Evolutionary conservation across 768 basidiomycete species (phyloP), one percentile per base, ranked within the genome.

Genomic region (Agaricus subrufescens): DNA sequence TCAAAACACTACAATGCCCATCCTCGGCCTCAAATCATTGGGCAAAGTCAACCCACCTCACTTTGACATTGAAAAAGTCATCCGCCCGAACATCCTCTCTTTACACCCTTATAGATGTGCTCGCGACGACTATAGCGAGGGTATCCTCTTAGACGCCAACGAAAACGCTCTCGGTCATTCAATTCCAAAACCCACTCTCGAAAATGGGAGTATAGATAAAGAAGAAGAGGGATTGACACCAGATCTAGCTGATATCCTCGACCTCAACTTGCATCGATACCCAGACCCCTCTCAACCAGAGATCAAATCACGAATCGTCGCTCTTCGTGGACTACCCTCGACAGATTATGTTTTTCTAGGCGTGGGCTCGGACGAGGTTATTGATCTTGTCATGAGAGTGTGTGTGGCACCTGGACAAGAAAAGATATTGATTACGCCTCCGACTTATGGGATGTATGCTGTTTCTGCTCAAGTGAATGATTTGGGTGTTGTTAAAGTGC

Each of bases 401-500:
- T 87, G 90, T 60, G 94, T 95, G 62, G 73, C 71, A 1, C 97
- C 97, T 0, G 82, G 70, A 1, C 78, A 72, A 52, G 96, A 98
- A 62, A 89, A 86, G 66, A 88, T 97, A 34, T 69, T 98, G 66
- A 87, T 83, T 37, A 92, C 90, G 1, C 96, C 96, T 1, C 97
- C 97, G 4, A 98, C 97, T 11, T 98, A 98, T 67, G 97, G 96
- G 15, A 99, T 98, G 96, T 98, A 98, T 71, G 69, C 80, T 11
- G 96, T 98, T 1, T 94, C 89, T 57, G 97, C 96, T 9, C 89
- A 97, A 65, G 86, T 98, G 46, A 99, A 99, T 67, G 97, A 99
- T 67, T 76, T 96, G 14, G 88, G 82, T 0, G 72, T 96, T 3
- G 82, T 94, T 45, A 86, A 87, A 64, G 84, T 90, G 19, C 84